Evolutionary conservation across 495 filamentous ascomycete genomes (phyloP), one percentile per base, ranked within the genome.

Genomic region (Hypoxylon lenormandii): DNA sequence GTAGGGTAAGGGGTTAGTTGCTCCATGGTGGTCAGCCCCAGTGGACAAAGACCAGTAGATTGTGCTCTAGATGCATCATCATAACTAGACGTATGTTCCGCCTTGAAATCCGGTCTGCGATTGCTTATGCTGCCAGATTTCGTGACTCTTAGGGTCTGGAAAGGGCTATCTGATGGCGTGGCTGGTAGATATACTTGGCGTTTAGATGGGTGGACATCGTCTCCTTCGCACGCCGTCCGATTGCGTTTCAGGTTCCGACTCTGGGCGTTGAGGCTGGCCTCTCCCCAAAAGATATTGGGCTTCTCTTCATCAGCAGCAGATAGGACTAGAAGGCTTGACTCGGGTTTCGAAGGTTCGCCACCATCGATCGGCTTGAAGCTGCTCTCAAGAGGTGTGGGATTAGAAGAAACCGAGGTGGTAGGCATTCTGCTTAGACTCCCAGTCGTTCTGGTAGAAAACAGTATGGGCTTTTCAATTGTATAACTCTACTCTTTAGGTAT

Each of bases 71-170:
- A 13, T 36, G 6, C 45, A 47, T 57, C 38, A 15, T 37, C 3
- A 13, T 22, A 37, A 28, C 4, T 40, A n/a, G 12, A 22, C 2
- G 18, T n/a, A 22, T 49, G 22, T 28, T 40, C 55, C 16, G 19
- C 5, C 23, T 60, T 59, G 3, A 26, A 33, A 22, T 50, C 5
- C 2, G 40, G 37, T 12, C 23, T 13, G 5, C 11, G 40, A 10
- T 47, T 21, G 26, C 49, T 48, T 37, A 12, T 19, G 30, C 1
- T 4, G 13, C 28, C 46, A 64, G 59, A 56, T 48, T 69, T 69
- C 1, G 69, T 72, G 7, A 59, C 54, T 18, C 48, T 64, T 6
- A 69, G 59, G 4, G 64, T 69, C 26, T 47, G 53, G 30, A 64
- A 69, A 3, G 64, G 59, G 7, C 46, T 51, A 38, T 43, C 51